These are phyloP conservation scores for Mycena haematopus DNA, from an alignment of 768 basidiomycete genomes.

Conservation along the genomic window DNA sequence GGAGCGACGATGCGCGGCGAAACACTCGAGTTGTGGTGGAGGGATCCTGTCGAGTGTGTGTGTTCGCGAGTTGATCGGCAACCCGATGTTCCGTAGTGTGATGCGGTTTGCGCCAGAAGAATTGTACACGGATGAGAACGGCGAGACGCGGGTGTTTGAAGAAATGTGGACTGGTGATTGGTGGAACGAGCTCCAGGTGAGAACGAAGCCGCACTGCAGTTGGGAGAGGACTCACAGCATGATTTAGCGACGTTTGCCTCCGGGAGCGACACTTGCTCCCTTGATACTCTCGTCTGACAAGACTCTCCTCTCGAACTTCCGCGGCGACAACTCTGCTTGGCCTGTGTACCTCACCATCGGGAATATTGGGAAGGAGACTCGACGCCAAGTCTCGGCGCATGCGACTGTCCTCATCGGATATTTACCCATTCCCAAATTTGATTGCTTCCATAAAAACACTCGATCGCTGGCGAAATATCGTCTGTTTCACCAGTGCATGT, in stretches of 20 bases:
- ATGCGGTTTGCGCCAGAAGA: constrained; percentile 26
- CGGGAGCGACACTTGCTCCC: constrained; percentile 34
- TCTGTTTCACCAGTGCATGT: too few species aligned
- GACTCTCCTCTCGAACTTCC: constrained; percentile 38
- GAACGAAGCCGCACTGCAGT: constrained; percentile 2
- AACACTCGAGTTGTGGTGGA: constrained; percentile 1
- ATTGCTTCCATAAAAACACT: too few species aligned
- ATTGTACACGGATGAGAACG: constrained; percentile 17
- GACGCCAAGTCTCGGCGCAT: constrained; percentile 20
- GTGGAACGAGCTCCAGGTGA: constrained; percentile 42
- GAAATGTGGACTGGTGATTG: constrained; percentile 40
- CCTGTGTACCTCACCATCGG: constrained; percentile 43
- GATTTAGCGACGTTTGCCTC: constrained; percentile 3
- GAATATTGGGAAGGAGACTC: constrained; percentile 37
- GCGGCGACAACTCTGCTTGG: constrained; percentile 40
- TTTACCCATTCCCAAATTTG: too few species aligned
- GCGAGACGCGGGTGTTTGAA: constrained; percentile 20
- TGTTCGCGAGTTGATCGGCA: not conserved
- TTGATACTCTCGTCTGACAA: constrained; percentile 42
- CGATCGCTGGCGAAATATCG: too few species aligned
- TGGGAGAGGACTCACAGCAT: not conserved
- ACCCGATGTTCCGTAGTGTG: not conserved
- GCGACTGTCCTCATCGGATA: too few species aligned
- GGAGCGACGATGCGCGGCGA: not conserved
- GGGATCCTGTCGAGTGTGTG: constrained; percentile 5